Evolutionary conservation across 306 rosid genomes (phyloP), one percentile per base, ranked within the genome.

Genomic region (Gillenia trifoliata): DNA sequence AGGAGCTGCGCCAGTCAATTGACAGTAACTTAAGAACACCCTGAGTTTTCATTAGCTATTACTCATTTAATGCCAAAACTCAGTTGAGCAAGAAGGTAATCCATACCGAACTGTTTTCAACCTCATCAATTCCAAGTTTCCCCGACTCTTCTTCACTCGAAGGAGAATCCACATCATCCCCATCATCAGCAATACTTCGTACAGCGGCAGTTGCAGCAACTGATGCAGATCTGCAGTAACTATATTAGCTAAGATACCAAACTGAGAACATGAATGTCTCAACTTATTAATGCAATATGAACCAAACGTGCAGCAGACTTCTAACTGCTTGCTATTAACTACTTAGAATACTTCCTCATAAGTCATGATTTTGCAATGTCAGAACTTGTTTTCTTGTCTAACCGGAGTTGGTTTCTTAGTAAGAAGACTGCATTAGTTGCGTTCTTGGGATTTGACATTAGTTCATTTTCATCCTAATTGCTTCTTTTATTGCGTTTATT

Each of bases 21-120:
- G 52, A 26, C 67, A 56, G 25, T 40, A 30, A 28, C 33, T 10
- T 13, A 28, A 22, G 55, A 38, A 30, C 70, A 66, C 22, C 38
- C 50, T 33, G 0, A 23, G 26, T 26, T 65, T 76, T 13, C 41
- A 7, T 11, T 22, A 64, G 55, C 70, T 60, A 64, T 30, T 55
- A 63, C 72, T 11, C 50, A 64, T 61, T 15, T 64, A 38, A 57
- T 31, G 11, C 36, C 55, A 60, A 77, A 67, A 38, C 77, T 17
- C 31, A 60, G 64, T 52, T 50, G 8, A 65, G 36, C 8, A 54
- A 50, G 73, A 50, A 47, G 31, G 77, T 59, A 29, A 71, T 77
- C 72, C 90, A 70, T 94, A 94, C 99, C 91, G 87, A 94, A 85
- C 91, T 90, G 70, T 89, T 86, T 34, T 85, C 89, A 26, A 85